Evolutionary conservation across 495 filamentous ascomycete species (phyloP), one percentile per base, ranked within the genome.

Genomic region (Hyaloscypha finlandica): DNA sequence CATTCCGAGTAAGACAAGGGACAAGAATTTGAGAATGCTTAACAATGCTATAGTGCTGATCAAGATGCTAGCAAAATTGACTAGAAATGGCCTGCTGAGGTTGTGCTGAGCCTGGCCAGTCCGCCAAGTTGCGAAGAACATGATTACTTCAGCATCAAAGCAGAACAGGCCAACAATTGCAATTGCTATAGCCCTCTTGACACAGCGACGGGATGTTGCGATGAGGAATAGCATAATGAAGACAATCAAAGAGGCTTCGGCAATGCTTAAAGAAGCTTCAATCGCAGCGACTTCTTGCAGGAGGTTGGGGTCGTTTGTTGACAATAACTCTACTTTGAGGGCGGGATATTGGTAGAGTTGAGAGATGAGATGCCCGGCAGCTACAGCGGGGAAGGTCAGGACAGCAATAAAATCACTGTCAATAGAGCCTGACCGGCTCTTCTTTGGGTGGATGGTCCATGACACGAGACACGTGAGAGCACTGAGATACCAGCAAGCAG

Each of bases 401-500:
- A 53, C 5, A 6, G 51, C 51, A 19, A 53, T 53, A 19, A 53
- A 53, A 53, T 53, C 51, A 14, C 19, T 25, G 16, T 6, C 16
- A 14, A 53, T 53, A 4, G 51, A 53, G 51, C 16, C 51, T 14
- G 51, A 53, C 16, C 16, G 5, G 4, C 16, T 6, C 22, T 53
- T 53, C 16, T 25, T 53, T 4, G 51, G 51, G 22, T 53, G 51
- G 6, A 53, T 5, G 16, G 51, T 53, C 61, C 32, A 68, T 54
- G 64, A 71, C 22, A 73, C 1, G n/a, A 73, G 57, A 30, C 54
- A 60, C 12, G 69, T 22, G 22, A 71, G 32, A 22, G 48, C 11
- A 1, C 70, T 71, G 16, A 73, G 61, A 32, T 73, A 73, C 71
- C 69, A 73, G 56, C 71, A 66, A 39, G 25, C 37, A 12, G 63